Base-by-base conservation (phyloP, 148 eudicot genomes). In the Suaeda aralocaspica region DNA sequence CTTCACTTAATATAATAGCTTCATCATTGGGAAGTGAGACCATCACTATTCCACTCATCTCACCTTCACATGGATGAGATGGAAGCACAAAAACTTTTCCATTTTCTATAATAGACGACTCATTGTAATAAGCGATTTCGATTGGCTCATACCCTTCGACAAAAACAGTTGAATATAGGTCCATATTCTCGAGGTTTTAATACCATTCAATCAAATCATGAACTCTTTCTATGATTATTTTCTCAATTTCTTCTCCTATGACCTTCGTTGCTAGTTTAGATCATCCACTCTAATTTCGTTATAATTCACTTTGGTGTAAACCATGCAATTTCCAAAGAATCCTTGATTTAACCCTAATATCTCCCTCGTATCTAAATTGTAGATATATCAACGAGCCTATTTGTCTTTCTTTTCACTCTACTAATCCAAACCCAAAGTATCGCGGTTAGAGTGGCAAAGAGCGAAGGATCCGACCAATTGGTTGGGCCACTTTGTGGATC, bases 301-400 rank as follows among this genome's bases (percentile, higher is more conserved):
- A 26, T 76, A 80, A 22, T 34, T 26, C 1, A 87, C 83, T 74
- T 69, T 77, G 42, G 68, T 78, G 25, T 80, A 77, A 0, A 86
- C 76, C 87, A 83, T 87, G 79, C 90, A 87, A 67, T 90, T 88
- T 4, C 92, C 96, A 58, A 90, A 90, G 55, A 72, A 88, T 24
- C 90, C 83, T 36, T 80, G 81, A 53, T 88, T 90, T 25, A 90
- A 58, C 19, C 82, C 77, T 14, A 90, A 36, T 26, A 64, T 50
- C 68, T 76, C 75, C 30, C 96, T 79, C 69, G 31, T 68, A 22
- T 90, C 83, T 49, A 79, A 56, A 66, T 77, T 56, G 88, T 33
- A 19, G 89, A 90, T 81, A 88, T 80, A 70, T 80, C 77, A 6
- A 71, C 65, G 34, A 87, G 76, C 59, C 80, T 82, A 63, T 71